Percentiles rank a stretch among this genome's conserved stretches.
Conservation (phyloP, 352 stramenopile genomes). For the Globisporangium parvum region DNA sequence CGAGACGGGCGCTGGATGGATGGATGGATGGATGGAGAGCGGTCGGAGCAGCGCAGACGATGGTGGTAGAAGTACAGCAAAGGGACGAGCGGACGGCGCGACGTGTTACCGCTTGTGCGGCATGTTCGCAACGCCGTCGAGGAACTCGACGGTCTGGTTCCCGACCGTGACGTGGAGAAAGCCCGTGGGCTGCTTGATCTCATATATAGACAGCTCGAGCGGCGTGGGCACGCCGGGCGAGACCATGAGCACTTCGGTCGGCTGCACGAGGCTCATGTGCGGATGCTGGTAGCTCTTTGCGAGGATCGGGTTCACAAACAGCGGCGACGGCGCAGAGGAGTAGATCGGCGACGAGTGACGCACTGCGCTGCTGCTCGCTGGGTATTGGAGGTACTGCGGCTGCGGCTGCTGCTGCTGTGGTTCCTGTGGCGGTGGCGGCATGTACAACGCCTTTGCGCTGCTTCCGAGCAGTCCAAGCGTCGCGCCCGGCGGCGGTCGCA, state of each 20-base stretch:
- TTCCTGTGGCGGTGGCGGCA: constrained; percentile 9
- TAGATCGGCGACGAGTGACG: constrained; percentile 15
- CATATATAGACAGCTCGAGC: constrained; percentile 79
- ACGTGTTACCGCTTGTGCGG: constrained; percentile 62
- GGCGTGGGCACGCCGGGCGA: constrained; percentile 66
- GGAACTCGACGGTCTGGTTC: constrained; percentile 81
- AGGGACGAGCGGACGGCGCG: background rate
- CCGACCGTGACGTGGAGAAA: constrained; percentile 74
- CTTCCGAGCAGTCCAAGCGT: constrained; percentile 28
- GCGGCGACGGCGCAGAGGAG: constrained; percentile 15
- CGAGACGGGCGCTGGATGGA: too few species aligned
- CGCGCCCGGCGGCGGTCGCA: constrained; percentile 26
- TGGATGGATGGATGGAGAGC: too few species aligned
- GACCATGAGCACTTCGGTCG: constrained; percentile 51
- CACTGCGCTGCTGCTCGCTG: constrained; percentile 1
- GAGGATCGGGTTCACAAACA: constrained; percentile 64
- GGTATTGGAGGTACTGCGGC: constrained; percentile 13
- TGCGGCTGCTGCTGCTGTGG: constrained; percentile 5
- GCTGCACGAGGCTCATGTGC: constrained; percentile 28
- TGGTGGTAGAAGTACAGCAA: background rate
- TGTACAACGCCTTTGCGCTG: constrained; percentile 25
- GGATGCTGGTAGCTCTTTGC: constrained; percentile 49
- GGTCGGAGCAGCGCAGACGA: too few species aligned
- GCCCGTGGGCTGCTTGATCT: constrained; percentile 76
- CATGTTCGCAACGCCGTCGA: constrained; percentile 80